These are phyloP conservation scores for Rugonectria rugulosa DNA, from an alignment of 2,329 filamentous ascomycete species.

Conservation along the genomic window DNA sequence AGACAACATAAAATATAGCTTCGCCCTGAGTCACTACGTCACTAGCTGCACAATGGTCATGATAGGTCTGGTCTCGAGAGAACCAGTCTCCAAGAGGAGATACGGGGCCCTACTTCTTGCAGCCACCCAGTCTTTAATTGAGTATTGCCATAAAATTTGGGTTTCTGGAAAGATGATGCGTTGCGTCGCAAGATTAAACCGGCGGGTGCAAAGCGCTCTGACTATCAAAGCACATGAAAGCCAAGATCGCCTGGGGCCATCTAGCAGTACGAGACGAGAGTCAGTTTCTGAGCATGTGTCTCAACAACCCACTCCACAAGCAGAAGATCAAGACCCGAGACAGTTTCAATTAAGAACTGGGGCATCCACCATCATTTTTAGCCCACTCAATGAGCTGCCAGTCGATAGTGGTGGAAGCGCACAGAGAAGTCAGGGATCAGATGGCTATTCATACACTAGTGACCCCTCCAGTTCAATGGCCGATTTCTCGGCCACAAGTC, in stretches of 20 bases:
- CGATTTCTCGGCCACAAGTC: neutral
- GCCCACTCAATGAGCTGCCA: no score
- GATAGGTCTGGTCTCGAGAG: constrained; percentile 25
- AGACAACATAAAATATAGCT: constrained; percentile 24
- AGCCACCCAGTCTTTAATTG: constrained; percentile 22
- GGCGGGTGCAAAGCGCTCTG: constrained; percentile 13
- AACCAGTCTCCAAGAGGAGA: constrained; percentile 18
- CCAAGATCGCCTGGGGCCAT: no score
- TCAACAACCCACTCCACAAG: no score
- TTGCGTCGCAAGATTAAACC: constrained; percentile 22
- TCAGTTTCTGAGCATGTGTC: no score
- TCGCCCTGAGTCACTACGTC: constrained; percentile 28
- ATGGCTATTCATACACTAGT: no score
- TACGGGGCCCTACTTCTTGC: constrained; percentile 16
- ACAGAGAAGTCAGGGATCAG: no score
- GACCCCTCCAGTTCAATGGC: no score
- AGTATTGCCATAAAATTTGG: constrained; percentile 28
- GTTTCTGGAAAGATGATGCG: constrained; percentile 31
- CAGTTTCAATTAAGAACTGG: no score
- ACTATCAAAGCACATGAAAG: neutral
- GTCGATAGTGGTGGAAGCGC: no score
- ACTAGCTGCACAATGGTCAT: constrained; percentile 30
- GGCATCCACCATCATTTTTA: no score
- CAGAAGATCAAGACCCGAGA: no score
- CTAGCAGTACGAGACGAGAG: no score